Evolutionary conservation across 2,329 filamentous ascomycete genomes (phyloP).

Genomic region (Pyricularia sp.): DNA sequence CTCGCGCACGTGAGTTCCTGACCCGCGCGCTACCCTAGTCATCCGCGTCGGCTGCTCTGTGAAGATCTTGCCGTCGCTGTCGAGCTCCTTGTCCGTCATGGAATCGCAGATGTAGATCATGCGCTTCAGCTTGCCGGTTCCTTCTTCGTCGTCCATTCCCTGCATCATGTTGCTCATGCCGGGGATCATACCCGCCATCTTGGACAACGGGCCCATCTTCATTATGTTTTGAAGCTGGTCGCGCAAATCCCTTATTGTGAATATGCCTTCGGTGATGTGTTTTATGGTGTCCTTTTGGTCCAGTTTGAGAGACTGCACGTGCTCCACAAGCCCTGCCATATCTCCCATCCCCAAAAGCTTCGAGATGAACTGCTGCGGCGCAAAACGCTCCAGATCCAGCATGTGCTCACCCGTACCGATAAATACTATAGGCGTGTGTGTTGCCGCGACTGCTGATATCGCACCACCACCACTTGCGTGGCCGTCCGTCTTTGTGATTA

Average conservation of each 20-base stretch:
- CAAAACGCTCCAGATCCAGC: slow-evolving; percentile 87
- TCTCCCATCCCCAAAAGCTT: slow-evolving; percentile 97
- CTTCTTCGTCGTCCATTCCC: slow-evolving; percentile 94
- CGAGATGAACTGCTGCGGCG: slow-evolving; percentile 84
- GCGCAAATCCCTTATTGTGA: slow-evolving; percentile 86
- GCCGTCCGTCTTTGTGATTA: slow-evolving; percentile 97
- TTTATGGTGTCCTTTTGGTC: slow-evolving; percentile 99
- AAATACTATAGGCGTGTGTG: slow-evolving; percentile 93
- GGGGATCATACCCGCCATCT: slow-evolving; percentile 98
- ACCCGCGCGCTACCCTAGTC: slow-evolving; percentile 83
- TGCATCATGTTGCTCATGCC: slow-evolving; percentile 90
- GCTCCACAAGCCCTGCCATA: slow-evolving; percentile 88
- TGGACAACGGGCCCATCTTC: slow-evolving; percentile 97
- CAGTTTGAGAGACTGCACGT: slow-evolving; percentile 89
- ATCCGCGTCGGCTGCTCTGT: slow-evolving; percentile 87
- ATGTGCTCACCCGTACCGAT: slow-evolving; percentile 97
- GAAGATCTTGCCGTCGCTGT: slow-evolving; percentile 91
- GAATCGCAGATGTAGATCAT: slow-evolving; percentile 99
- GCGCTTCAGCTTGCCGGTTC: slow-evolving; percentile 82
- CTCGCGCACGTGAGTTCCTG: slow-evolving; percentile 81
- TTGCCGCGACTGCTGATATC: slow-evolving; percentile 94
- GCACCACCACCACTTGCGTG: slow-evolving; percentile 93
- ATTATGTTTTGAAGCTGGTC: slow-evolving; percentile 97
- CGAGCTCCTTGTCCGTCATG: slow-evolving; percentile 94
- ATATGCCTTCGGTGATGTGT: slow-evolving; percentile 93